These are phyloP conservation scores for Diaporthe capsici DNA, from an alignment of 2,329 filamentous ascomycete species.

Conservation along the genomic window DNA sequence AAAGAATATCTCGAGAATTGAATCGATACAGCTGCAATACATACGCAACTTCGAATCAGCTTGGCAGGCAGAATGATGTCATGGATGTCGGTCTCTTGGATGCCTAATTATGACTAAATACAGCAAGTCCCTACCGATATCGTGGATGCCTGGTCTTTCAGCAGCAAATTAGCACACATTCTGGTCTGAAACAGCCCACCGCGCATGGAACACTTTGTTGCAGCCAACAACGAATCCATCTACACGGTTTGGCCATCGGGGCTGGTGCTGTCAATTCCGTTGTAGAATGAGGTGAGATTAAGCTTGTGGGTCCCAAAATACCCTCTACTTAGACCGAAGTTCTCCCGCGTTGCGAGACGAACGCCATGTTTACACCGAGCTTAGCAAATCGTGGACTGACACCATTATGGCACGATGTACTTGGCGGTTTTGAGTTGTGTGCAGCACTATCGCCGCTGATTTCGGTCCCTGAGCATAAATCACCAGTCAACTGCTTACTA, in stretches of 20 bases:
- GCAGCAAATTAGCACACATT: not conserved
- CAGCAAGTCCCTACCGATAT: not conserved
- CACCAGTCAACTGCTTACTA: rapidly evolving
- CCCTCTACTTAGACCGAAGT: not conserved
- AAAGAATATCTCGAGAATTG: no score
- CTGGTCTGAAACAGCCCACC: no score
- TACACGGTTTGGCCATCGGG: not conserved
- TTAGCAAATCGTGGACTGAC: not conserved
- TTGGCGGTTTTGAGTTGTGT: not conserved
- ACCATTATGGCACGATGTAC: not conserved
- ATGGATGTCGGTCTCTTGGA: no score
- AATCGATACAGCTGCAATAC: no score
- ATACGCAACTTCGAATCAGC: not conserved
- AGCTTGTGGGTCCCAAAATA: not conserved
- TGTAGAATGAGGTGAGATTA: not conserved
- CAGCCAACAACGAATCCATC: no score
- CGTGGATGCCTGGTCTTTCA: not conserved
- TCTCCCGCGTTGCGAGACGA: not conserved
- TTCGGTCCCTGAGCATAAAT: rapidly evolving
- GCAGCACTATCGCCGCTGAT: not conserved
- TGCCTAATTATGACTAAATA: no score
- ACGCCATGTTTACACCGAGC: not conserved
- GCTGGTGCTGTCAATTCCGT: not conserved
- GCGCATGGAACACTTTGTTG: not conserved
- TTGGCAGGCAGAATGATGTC: not conserved